phyloP scores from a whole-genome alignment of 116 monocot species.

The Phalaenopsis hybrid region DNA sequence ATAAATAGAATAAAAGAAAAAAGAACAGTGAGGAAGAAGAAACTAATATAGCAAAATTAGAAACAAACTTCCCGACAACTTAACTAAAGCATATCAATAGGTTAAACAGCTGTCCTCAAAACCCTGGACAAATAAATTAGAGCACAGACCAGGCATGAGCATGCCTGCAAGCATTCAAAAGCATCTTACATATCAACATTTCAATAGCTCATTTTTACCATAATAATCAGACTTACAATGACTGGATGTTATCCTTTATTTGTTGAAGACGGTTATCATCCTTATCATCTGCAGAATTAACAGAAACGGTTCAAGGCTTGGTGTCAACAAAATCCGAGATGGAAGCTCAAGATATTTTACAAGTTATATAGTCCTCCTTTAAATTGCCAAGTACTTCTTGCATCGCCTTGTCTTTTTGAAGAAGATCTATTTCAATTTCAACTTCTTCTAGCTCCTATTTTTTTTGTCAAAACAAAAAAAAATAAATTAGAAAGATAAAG shows the following conservation, averaged over 20 bases:
- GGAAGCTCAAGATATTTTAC: slow-evolving; percentile 14
- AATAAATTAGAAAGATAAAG: neutral
- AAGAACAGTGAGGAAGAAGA: neutral
- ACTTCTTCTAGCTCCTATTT: slow-evolving; percentile 86
- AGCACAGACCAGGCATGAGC: neutral
- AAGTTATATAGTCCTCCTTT: slow-evolving; percentile 22
- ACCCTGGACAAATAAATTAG: neutral
- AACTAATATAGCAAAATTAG: neutral
- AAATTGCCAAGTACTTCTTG: slow-evolving; percentile 28
- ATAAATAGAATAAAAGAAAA: neutral
- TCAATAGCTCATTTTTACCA: neutral
- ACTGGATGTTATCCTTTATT: slow-evolving; percentile 63
- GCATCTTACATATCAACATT: neutral
- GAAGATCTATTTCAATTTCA: slow-evolving; percentile 84
- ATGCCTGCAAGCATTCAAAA: slow-evolving; percentile 1
- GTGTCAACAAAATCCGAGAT: slow-evolving; percentile 6
- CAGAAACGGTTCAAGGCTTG: neutral
- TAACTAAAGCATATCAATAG: no score
- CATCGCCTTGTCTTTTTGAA: slow-evolving; percentile 69
- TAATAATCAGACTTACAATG: slow-evolving; percentile 53
- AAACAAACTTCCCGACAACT: neutral
- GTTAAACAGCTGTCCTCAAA: no score
- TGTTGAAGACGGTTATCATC: slow-evolving; percentile 50
- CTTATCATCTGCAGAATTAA: slow-evolving; percentile 33
- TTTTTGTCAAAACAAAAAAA: slow-evolving; percentile 19